Evolutionary conservation across 331 rosid genomes (phyloP), one percentile per base, ranked within the genome.

Genomic region (Arachis monticola): DNA sequence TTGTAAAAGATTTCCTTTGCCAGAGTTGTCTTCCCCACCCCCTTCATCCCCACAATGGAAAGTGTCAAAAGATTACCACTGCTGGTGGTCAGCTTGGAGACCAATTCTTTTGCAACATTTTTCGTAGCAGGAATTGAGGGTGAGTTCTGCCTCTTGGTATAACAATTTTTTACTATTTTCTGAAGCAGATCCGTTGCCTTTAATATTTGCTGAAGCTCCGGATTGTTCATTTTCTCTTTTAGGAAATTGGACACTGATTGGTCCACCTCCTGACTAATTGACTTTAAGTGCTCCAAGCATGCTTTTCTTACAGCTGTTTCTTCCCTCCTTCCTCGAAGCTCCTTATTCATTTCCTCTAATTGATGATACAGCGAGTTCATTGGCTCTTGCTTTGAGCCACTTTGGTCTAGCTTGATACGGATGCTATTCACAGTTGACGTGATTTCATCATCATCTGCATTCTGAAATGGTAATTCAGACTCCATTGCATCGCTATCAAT

Each of bases 1-100:
- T 52, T 58, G 52, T 60, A 9, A 67, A n/a, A 85, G 41, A 85
- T 65, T 27, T 44, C 66, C 10, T 74, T 70, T 7, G 89, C 86
- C 35, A 85, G 67, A 60, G 81, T 70, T 17, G 84, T 79, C 83
- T 85, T 85, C 50, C 89, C 89, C 4, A 73, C 60, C 79, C 50
- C 89, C 89, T 86, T 79, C 83, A 82, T 85, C 50, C 89, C 89
- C 40, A 73, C 73, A 41, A 82, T 77, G 45, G 60, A 73, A 64
- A 64, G n/a, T 41, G n/a, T 57, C 2, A 55, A 42, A 46, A 12
- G 0, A 40, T 30, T 4, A 10, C 46, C 42, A 35, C 67, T 2
- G 2, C 46, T 17, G 17, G 67, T 3, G 5, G 74, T 64, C 67
- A 82, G 52, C 52, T 57, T 5, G 0, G 13, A 56, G 51, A 77